Evolutionary conservation across 2,329 filamentous ascomycete species (phyloP), one percentile per base, ranked within the genome.

Genomic region (Clonostachys rhizophaga): DNA sequence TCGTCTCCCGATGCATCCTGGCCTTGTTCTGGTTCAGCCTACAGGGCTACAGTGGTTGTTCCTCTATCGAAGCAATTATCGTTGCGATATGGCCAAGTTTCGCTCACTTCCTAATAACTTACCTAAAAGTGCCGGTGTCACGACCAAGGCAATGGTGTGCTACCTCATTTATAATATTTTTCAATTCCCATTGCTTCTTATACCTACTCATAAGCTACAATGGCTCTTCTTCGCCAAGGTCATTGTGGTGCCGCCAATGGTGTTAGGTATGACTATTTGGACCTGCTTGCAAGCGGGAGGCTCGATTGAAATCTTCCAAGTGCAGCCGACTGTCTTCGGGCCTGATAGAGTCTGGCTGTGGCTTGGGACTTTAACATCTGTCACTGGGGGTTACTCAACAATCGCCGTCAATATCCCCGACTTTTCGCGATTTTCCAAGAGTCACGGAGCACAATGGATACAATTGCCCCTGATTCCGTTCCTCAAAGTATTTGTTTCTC

Each of bases 131-230:
- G 35, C 35, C 12, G 17, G 36, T 11, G 30, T 45, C 13, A 53
- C 50, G 61, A 66, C 41, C 64, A 66, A 17, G 34, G 66, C 61
- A 2, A 55, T 75, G 50, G 56, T 74, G 6, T 74, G 62, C 37
- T 66, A 70, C 49, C 70, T 76, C 45, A 56, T 75, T 13, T 75
- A 72, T 54, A 76, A 70, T 65, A 67, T 73, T 40, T 55, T 69
- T 5, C 72, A 75, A 53, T 69, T 70, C 9, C 59, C 60, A 2
- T 59, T 75, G 6, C 57, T 69, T 44, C 65, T 61, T 47, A 64
- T 71, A 16, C 63, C 59, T 4, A 66, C 67, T 1, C 60, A 69
- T 42, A 62, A 62, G 18, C 56, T 70, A 9, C 59, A 64, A 18
- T 56, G 51, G 9, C 60, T 67, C 36, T 66, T 71, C 52, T 58